Evolutionary conservation across 2,329 filamentous ascomycete genomes (phyloP).

Genomic region (Thyridium curvatum): DNA sequence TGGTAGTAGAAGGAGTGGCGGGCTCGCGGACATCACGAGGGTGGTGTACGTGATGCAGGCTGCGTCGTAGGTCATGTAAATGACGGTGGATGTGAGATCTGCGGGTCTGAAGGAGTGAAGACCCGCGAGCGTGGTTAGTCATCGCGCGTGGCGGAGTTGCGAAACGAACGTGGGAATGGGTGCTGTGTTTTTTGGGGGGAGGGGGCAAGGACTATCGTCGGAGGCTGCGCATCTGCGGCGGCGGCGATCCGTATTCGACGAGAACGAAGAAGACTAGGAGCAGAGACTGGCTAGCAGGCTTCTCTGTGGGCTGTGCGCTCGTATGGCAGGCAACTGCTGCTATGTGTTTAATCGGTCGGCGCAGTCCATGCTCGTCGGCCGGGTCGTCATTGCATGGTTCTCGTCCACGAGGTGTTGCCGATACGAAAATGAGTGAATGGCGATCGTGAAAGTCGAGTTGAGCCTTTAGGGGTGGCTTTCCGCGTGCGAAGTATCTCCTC

Average conservation of each 20-base stretch:
- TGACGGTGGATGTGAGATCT: slow-evolving; percentile 22
- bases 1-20: not conserved
- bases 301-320: slow-evolving; percentile 9
- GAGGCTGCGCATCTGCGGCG: not conserved
- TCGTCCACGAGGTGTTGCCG: slow-evolving; percentile 2
- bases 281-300: not conserved
- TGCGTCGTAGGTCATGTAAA: slow-evolving; percentile 22
- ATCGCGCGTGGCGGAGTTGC: slow-evolving; percentile 33
- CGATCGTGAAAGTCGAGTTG: too few relatives aligned
- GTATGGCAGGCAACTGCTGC: slow-evolving; percentile 3
- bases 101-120: slow-evolving; percentile 44
- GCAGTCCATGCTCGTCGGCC: slow-evolving; percentile 14
- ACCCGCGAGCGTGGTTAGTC: slow-evolving; percentile 36
- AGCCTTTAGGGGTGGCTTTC: too few relatives aligned
- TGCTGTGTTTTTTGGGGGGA: slow-evolving; percentile 8
- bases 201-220: not conserved
- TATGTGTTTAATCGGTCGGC: slow-evolving; percentile 8
- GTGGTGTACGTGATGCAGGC: slow-evolving; percentile 14
- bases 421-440: not conserved
- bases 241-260: slow-evolving; percentile 14
- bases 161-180: slow-evolving; percentile 14
- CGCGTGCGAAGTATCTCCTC: too few relatives aligned
- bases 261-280: not conserved
- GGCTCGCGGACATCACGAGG: slow-evolving; percentile 20
- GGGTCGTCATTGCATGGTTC: slow-evolving; percentile 11